Evolutionary conservation across 1,139 yeast species (phyloP).

Genomic region (Scheffersomyces segobiensis): DNA sequence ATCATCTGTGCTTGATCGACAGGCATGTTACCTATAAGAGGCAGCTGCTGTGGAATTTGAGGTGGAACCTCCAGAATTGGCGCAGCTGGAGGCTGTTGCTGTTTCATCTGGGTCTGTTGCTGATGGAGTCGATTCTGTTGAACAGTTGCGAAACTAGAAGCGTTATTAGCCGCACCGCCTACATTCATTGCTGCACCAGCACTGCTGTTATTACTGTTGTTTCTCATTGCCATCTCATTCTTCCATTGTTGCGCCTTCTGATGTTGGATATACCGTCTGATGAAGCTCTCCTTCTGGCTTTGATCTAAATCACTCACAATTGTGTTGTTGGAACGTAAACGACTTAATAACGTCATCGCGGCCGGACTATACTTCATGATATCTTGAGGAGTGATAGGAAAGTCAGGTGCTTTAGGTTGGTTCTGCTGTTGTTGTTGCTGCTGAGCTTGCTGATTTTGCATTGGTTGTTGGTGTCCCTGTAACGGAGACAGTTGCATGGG

Average conservation of each 20-base stretch:
- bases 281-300: constrained; percentile 40
- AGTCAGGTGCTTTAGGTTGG: constrained; percentile 34
- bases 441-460: constrained; percentile 10
- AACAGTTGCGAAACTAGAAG: constrained; percentile 2
- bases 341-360: constrained; percentile 39
- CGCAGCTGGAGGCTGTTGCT: constrained; percentile 1
- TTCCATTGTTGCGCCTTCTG: constrained; percentile 45
- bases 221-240: constrained; percentile 21
- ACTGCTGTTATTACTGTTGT: constrained; percentile 6
- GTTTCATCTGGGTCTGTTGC: constrained; percentile 4
- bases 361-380: constrained; percentile 41
- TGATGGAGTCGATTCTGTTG: constrained; percentile 6
- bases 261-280: constrained; percentile 41
- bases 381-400: constrained; percentile 44
- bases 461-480: constrained; percentile 7
- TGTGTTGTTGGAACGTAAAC: constrained; percentile 42
- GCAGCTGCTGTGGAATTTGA: constrained; percentile 21
- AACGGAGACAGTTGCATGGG: neutral
- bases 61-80: constrained; percentile 5
- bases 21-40: constrained; percentile 19
- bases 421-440: constrained; percentile 10
- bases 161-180: neutral
- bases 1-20: constrained; percentile 17
- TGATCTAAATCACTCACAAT: constrained; percentile 36
- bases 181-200: constrained; percentile 6